Conservation (phyloP, 1,139 yeast genomes). For the Eremothecium sinecaudum region DNA sequence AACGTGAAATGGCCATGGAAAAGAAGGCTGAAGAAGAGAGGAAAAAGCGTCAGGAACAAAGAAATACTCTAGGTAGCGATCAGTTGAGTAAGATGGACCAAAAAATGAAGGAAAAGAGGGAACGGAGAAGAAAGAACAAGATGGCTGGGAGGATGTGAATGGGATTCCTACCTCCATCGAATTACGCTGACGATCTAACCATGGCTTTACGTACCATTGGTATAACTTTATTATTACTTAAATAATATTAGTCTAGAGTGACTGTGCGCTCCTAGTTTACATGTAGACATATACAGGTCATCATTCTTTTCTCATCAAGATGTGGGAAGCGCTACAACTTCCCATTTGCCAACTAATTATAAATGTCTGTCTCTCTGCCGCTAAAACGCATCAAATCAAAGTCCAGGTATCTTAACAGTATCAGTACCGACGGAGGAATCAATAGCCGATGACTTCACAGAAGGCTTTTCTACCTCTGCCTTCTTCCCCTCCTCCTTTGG, state of each 20-base stretch:
- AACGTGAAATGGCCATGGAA: constrained; percentile 60
- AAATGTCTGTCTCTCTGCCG: constrained; percentile 1
- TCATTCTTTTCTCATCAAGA: no score
- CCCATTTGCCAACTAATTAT: constrained; percentile 2
- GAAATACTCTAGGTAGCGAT: constrained; percentile 47
- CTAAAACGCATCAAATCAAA: no score
- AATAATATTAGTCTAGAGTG: no score
- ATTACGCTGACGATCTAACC: no score
- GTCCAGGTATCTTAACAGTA: constrained; percentile 23
- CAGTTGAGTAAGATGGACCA: constrained; percentile 68
- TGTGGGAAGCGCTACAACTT: no score
- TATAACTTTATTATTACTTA: no score
- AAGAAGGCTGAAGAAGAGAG: constrained; percentile 53
- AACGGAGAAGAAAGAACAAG: constrained; percentile 40
- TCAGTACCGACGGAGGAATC: constrained; percentile 10
- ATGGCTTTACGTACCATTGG: no score
- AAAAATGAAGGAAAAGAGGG: constrained; percentile 54
- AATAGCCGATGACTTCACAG: background rate
- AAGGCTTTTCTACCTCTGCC: background rate
- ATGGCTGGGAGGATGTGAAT: constrained; percentile 23
- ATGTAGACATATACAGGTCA: no score
- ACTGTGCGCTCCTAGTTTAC: no score
- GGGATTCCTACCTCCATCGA: no score
- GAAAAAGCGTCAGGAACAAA: constrained; percentile 40
- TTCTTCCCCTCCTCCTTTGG: constrained; percentile 5